Conservation (phyloP, 2,329 filamentous ascomycete genomes). For the Monosporascus sp. region DNA sequence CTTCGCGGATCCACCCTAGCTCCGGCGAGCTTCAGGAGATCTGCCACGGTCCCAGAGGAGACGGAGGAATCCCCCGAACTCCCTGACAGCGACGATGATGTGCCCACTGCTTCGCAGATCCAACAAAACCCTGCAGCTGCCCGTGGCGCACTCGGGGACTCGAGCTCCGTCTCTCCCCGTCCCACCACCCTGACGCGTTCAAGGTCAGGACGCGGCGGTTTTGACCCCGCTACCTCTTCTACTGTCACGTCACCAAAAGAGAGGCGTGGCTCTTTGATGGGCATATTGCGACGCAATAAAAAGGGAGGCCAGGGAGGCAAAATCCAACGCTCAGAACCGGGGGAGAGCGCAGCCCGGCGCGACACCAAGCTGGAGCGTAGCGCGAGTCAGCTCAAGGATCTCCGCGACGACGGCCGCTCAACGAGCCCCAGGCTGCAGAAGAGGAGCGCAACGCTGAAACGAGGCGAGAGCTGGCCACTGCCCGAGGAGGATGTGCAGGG, state of each 20-base stretch:
- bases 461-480: constrained; percentile 46
- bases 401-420: constrained; percentile 31
- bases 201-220: constrained; percentile 20
- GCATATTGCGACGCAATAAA: constrained; percentile 62
- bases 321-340: constrained; percentile 46
- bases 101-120: constrained; percentile 22
- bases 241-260: constrained; percentile 28
- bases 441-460: constrained; percentile 28
- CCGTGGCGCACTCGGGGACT: constrained; percentile 9
- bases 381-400: constrained; percentile 43
- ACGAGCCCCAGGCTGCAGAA: constrained; percentile 42
- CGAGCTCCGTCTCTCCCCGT: constrained; percentile 21
- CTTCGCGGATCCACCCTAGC: constrained; percentile 25
- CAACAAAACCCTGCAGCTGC: constrained; percentile 15
- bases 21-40: constrained; percentile 46
- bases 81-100: constrained; percentile 50
- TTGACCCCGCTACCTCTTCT: constrained; percentile 11
- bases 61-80: constrained; percentile 51
- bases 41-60: constrained; percentile 51
- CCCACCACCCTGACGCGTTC: constrained; percentile 23
- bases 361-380: constrained; percentile 60
- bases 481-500: constrained; percentile 23
- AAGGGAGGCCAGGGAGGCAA: constrained; percentile 41
- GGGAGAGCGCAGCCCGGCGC: constrained; percentile 55
- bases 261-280: constrained; percentile 45